Base-by-base conservation (phyloP, 2,329 filamentous ascomycete species). In the Onygena corvina region DNA sequence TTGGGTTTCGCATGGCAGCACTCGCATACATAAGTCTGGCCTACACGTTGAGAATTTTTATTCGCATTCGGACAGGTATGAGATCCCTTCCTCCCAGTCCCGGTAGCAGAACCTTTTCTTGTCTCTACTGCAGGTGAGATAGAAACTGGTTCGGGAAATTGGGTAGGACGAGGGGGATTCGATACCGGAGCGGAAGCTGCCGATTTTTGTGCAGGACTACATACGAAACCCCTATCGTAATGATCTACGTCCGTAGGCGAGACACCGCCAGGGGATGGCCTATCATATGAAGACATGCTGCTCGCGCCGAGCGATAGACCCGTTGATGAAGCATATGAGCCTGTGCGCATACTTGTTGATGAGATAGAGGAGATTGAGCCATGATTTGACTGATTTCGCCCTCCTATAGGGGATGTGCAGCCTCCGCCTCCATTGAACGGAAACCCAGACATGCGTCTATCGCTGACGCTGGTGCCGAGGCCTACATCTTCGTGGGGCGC, bases 1-100 rank as follows among this genome's bases (percentile, higher is more conserved):
- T 93, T 94, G 1, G 89, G 89, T 68, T 95, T 95, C 68, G 95
- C 95, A 0, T 88, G 89, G 67, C 89, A 96, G 65, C 90, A 96
- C 60, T 94, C 87, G 68, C 89, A 96, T 68, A 94, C 81, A 59
- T 74, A 81, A 27, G 77, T 64, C 16, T 77, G 77, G 45, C 75
- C 71, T 40, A 79, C 67, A 50, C 78, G 76, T 6, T 64, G 58
- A 14, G 61, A 60, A 21, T 40, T 40, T 12, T 40, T 40, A 2
- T 21, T 61, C 53, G 4, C 61, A 54, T 52, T 67, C 67, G 11
- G 63, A 59, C 7, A 62, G 56, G 49, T 56, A 52, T 62, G 60
- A 44, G 70, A 46, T 30, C 25, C 42, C 25, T 30, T 64, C 2
- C 76, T 71, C 52, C 74, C 66, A 55, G 76, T 79, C 52, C 68